Evolutionary conservation across 2,329 filamentous ascomycete species (phyloP), one percentile per base, ranked within the genome.

Genomic region (Colletotrichum sp.): DNA sequence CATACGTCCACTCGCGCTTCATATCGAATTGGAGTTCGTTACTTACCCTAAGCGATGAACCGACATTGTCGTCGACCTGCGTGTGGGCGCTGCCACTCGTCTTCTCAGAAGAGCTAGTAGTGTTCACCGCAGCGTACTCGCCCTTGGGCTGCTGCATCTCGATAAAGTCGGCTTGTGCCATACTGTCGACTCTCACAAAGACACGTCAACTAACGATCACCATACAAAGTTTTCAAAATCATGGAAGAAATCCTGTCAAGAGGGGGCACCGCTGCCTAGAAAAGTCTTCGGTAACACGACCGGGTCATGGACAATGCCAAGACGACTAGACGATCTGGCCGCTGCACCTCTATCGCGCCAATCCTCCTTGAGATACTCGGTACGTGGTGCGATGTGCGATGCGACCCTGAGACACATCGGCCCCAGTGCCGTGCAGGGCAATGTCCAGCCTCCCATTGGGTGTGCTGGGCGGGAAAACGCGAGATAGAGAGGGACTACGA

Each of bases 311-410:
- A 28, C 24, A 21, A 21, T 15, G 73, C 73, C 73, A 75, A 75
- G 69, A 64, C 18, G 16, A 64, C 69, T 58, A 56, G 38, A 24
- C 43, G 69, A 75, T 68, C 55, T 62, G 55, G 69, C 16, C 52
- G 24, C 72, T 73, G 73, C 73, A 73, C 24, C 34, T 60, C 43
- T 62, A 64, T 75, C 69, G 69, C 69, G 43, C 69, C 73, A 75
- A 26, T 67, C 73, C 69, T 32, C 32, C 73, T 73, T 48, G 9
- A 68, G 73, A 15, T 74, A 43, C 43, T 74, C 71, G 66, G 71
- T 74, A 70, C 71, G 71, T 36, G 24, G 60, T 73, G 43, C 69
- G 62, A 75, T 73, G 34, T 43, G 56, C 62, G 55, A 75, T 68
- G 34, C 56, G 56, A 75, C 69, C 32, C 62, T 73, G 73, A 67